These are phyloP conservation scores for Parietaria judaica DNA, from an alignment of 306 rosid genomes.

Conservation along the genomic window DNA sequence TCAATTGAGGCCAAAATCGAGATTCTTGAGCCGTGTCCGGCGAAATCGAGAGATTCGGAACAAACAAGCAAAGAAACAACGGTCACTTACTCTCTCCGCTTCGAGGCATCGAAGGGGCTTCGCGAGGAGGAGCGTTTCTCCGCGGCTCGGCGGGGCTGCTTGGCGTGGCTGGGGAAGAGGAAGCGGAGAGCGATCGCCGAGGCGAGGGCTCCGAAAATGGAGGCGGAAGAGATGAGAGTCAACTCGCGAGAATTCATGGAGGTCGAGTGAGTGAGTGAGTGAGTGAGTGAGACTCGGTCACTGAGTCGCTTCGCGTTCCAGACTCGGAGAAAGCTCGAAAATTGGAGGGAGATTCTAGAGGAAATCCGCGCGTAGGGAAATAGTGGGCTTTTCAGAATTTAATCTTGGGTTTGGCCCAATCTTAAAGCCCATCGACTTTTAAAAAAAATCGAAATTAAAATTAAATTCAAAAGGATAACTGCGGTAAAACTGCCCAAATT, in stretches of 20 bases:
- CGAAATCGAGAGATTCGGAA: background rate
- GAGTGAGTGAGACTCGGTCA: background rate
- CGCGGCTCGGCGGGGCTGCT: conserved; percentile 7
- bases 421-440: too few relatives aligned
- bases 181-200: conserved; percentile 54
- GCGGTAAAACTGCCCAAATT: too few relatives aligned
- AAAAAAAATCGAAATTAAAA: too few relatives aligned
- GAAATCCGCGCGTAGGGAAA: background rate
- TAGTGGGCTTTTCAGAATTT: background rate
- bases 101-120: conserved; percentile 73
- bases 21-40: conserved; percentile 2
- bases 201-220: conserved; percentile 56
- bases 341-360: conserved; percentile 26
- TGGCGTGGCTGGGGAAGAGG: conserved; percentile 35
- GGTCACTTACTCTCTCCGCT: conserved; percentile 48
- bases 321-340: background rate
- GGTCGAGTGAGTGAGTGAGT: background rate
- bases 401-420: background rate
- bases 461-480: too few relatives aligned
- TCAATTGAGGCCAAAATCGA: background rate
- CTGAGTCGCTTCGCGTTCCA: background rate
- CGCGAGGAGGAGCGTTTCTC: conserved; percentile 25
- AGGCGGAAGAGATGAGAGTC: conserved; percentile 47
- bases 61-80: background rate
- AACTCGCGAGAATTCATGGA: conserved; percentile 64